Evolutionary conservation across 2,329 filamentous ascomycete genomes (phyloP).

Genomic region (Aspergillus niger): DNA sequence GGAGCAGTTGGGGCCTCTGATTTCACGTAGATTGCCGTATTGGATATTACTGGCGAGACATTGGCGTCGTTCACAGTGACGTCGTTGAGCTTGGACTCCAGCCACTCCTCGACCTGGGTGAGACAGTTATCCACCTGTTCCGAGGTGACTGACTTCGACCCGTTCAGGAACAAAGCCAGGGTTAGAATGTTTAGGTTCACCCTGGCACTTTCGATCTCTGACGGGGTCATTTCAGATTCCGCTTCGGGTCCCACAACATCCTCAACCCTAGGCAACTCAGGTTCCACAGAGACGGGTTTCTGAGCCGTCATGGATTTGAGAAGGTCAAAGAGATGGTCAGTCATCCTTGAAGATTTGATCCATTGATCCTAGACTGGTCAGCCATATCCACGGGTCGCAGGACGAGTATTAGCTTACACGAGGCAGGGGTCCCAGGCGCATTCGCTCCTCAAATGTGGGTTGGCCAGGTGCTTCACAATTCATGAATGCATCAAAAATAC

Average conservation of each 20-base stretch:
- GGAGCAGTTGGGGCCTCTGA: constrained; percentile 33
- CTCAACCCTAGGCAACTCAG: constrained; percentile 32
- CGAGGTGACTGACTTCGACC: constrained; percentile 33
- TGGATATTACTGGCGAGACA: constrained; percentile 24
- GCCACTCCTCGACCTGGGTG: constrained; percentile 33
- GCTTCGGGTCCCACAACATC: constrained; percentile 27
- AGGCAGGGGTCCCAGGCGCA: constrained; percentile 43
- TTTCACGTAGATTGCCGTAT: constrained; percentile 29
- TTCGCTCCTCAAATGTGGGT: constrained; percentile 39
- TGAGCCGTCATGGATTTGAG: constrained; percentile 35
- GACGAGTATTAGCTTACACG: constrained; percentile 30
- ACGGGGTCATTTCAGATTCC: constrained; percentile 36
- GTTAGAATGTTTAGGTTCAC: constrained; percentile 39
- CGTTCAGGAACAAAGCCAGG: constrained; percentile 35
- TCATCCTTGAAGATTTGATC: constrained; percentile 36
- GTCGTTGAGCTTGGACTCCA: constrained; percentile 28
- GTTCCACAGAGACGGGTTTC: constrained; percentile 31
- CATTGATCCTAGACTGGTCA: constrained; percentile 38
- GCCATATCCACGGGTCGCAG: constrained; percentile 1
- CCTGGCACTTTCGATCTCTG: constrained; percentile 37
- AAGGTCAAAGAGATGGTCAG: constrained; percentile 39
- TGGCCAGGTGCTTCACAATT: constrained; percentile 41
- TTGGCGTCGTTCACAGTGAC: constrained; percentile 25
- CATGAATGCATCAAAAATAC: constrained; percentile 44
- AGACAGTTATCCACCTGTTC: constrained; percentile 35